These are phyloP conservation scores for Aspergillus arachidicola DNA, from an alignment of 2,329 filamentous ascomycete genomes.

Conservation along the genomic window DNA sequence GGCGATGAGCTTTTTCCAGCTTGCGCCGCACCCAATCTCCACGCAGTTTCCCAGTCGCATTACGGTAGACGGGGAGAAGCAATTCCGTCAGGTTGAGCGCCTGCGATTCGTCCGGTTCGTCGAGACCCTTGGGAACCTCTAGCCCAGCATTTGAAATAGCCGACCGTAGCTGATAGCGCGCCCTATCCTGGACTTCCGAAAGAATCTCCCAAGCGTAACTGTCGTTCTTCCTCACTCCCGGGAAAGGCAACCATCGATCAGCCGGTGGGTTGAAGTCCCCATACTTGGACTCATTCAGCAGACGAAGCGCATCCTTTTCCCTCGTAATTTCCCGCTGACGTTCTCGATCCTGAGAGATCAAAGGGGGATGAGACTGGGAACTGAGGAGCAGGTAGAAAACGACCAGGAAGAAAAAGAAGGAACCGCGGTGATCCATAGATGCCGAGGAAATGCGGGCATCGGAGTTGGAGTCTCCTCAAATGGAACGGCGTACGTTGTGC, in stretches of 20 bases:
- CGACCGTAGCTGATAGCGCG: slow-evolving; percentile 56
- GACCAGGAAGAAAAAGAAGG: slow-evolving; percentile 53
- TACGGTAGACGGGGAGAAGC: slow-evolving; percentile 68
- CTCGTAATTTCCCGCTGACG: slow-evolving; percentile 53
- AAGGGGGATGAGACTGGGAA: slow-evolving; percentile 47
- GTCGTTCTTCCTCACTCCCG: slow-evolving; percentile 74
- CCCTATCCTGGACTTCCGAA: slow-evolving; percentile 65
- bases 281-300: slow-evolving; percentile 55
- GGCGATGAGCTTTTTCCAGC: slow-evolving; percentile 51
- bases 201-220: slow-evolving; percentile 79
- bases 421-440: slow-evolving; percentile 52
- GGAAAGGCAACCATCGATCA: slow-evolving; percentile 66
- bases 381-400: slow-evolving; percentile 57
- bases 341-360: slow-evolving; percentile 45
- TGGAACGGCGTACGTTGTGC: slow-evolving; percentile 24
- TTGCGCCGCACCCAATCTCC: slow-evolving; percentile 72
- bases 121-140: slow-evolving; percentile 30
- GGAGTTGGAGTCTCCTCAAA: slow-evolving; percentile 23
- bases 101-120: slow-evolving; percentile 26
- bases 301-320: slow-evolving; percentile 54
- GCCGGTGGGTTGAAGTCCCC: slow-evolving; percentile 53
- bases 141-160: slow-evolving; percentile 36
- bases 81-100: slow-evolving; percentile 40
- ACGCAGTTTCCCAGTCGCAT: slow-evolving; percentile 74
- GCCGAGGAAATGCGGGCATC: slow-evolving; percentile 29